A percentile compares a stretch with the other conserved stretches of the same genome.
Conservation (phyloP, 352 stramenopile species). For the Globisporangium abappressorium region DNA sequence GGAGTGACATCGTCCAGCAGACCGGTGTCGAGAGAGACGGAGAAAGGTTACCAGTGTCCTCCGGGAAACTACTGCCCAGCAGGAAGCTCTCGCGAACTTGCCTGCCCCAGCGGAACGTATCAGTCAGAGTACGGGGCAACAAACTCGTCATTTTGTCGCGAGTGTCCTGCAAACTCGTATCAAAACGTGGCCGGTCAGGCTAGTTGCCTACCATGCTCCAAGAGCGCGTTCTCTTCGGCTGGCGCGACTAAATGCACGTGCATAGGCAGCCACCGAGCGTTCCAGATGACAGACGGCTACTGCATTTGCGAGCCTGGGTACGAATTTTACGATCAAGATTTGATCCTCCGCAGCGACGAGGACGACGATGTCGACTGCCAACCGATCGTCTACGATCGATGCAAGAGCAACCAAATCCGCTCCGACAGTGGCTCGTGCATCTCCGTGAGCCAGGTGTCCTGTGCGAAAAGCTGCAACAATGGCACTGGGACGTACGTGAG, state of each 20-base stretch:
- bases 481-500: slow-evolving; percentile 70
- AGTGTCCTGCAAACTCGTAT: slow-evolving; percentile 77
- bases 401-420: slow-evolving; percentile 66
- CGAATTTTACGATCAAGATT: slow-evolving; percentile 89
- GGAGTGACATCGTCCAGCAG: slow-evolving; percentile 56
- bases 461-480: slow-evolving; percentile 58
- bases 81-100: slow-evolving; percentile 43
- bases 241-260: slow-evolving; percentile 79
- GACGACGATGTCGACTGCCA: slow-evolving; percentile 90
- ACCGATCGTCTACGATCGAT: slow-evolving; percentile 89
- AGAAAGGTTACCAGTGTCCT: slow-evolving; percentile 86
- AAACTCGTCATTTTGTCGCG: slow-evolving; percentile 57
- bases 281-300: slow-evolving; percentile 89
- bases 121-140: slow-evolving; percentile 43
- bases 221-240: slow-evolving; percentile 53
- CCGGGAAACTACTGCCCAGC: slow-evolving; percentile 71
- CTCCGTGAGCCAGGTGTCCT: slow-evolving; percentile 35
- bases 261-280: slow-evolving; percentile 84
- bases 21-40: slow-evolving; percentile 45
- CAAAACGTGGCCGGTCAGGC: slow-evolving; percentile 60
- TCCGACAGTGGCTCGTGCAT: slow-evolving; percentile 71
- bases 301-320: slow-evolving; percentile 91
- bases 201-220: slow-evolving; percentile 87
- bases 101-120: slow-evolving; percentile 80
- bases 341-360: slow-evolving; percentile 76